Percentiles rank a stretch among this genome's conserved stretches.
phyloP scores from a whole-genome alignment of 176 grass and related monocot species.

The Paspalum notatum region DNA sequence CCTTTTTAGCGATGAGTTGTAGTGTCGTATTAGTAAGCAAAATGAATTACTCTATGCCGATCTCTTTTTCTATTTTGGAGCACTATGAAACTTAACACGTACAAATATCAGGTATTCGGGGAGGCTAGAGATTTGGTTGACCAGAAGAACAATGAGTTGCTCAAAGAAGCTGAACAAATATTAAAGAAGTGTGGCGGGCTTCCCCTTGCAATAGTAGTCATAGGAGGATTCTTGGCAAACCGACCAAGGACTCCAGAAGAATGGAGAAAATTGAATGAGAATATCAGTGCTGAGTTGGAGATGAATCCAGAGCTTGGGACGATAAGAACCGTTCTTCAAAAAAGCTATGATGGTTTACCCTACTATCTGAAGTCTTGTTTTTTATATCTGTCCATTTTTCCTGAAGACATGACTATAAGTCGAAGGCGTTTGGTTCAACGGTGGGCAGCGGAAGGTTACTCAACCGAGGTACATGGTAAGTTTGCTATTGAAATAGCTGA shows the following conservation, averaged over 20 bases:
- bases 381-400: neutral
- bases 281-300: neutral
- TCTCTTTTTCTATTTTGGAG: neutral
- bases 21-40: too few relatives aligned
- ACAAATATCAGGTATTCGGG: neutral
- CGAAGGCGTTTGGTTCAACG: neutral
- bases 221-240: neutral
- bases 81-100: neutral
- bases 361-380: neutral
- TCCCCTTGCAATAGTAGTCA: neutral
- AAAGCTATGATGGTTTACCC: neutral
- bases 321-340: neutral
- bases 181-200: neutral
- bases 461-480: neutral
- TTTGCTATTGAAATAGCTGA: neutral
- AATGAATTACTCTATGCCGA: too few relatives aligned
- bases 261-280: neutral
- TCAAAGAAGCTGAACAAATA: neutral
- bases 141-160: neutral
- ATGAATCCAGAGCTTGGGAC: neutral
- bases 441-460: neutral
- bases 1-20: too few relatives aligned
- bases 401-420: neutral
- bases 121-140: neutral
- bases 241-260: neutral